Conservation (phyloP, 371 early-diverging fungal species). For the Racocetra persica region DNA sequence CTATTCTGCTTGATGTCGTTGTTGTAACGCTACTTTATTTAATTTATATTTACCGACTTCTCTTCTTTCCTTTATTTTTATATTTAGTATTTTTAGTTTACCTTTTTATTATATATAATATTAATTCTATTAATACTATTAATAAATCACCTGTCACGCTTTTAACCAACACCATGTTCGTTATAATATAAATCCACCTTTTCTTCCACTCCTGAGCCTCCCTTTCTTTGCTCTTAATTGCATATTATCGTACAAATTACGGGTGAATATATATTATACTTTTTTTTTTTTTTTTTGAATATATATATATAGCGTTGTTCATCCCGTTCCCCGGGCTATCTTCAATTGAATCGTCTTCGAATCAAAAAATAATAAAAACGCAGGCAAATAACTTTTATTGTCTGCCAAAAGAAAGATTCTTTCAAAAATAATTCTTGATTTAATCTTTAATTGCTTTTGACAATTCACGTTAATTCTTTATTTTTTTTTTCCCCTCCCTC, state of each 20-base stretch:
- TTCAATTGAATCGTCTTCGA: neutral
- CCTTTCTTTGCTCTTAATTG: neutral
- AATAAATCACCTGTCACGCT: neutral
- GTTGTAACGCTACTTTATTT: constrained; percentile 1
- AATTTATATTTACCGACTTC: neutral
- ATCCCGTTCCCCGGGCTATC: neutral
- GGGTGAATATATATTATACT: constrained; percentile 6
- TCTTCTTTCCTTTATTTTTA: constrained; percentile 4
- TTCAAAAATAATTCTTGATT: neutral
- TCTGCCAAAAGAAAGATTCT: constrained; percentile 11
- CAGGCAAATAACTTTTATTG: neutral
- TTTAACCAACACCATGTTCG: neutral
- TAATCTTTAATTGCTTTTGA: neutral
- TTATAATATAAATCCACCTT: constrained; percentile 25
- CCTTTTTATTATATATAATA: neutral
- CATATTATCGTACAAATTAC: constrained; percentile 18
- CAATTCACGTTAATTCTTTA: neutral
- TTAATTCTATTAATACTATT: constrained; percentile 7
- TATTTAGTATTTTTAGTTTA: neutral
- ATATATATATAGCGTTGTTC: constrained; percentile 8
- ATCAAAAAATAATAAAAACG: constrained; percentile 2
- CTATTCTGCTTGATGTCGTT: neutral
- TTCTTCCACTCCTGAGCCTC: neutral
- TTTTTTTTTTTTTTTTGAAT: neutral
- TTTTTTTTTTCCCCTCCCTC: neutral